Percentiles rank a stretch among this genome's conserved stretches.
Conservation (phyloP, 2,329 filamentous ascomycete genomes). For the Talaromyces sp. region DNA sequence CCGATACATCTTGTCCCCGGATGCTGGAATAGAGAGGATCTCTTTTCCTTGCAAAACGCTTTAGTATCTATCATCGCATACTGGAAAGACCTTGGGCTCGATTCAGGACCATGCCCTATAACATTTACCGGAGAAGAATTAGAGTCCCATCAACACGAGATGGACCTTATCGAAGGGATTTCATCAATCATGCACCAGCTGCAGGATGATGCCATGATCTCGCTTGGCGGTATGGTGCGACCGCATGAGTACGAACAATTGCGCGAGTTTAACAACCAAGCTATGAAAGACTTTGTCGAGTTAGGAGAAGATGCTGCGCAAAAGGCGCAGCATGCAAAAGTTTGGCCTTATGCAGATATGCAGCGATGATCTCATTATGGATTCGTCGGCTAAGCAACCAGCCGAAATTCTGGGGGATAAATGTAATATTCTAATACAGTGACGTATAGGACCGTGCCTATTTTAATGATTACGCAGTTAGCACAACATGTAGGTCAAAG, state of each 20-base stretch:
- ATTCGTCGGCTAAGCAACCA: too few relatives aligned
- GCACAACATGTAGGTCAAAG: too few relatives aligned
- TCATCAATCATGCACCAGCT: conserved; percentile 14
- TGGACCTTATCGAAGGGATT: conserved; percentile 14
- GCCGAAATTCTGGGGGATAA: too few relatives aligned
- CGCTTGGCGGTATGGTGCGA: conserved; percentile 16
- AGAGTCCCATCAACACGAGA: conserved; percentile 12
- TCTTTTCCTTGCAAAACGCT: conserved; percentile 17
- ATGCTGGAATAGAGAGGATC: conserved; percentile 16
- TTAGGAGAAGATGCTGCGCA: conserved; percentile 12
- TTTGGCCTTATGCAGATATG: neutral
- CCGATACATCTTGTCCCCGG: conserved; percentile 12
- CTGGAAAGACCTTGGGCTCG: conserved; percentile 10
- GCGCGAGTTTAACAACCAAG: conserved; percentile 11
- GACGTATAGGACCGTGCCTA: too few relatives aligned
- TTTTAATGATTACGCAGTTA: too few relatives aligned
- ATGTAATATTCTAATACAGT: too few relatives aligned
- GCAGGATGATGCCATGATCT: conserved; percentile 14
- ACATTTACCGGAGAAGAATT: conserved; percentile 13
- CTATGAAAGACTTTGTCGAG: conserved; percentile 14
- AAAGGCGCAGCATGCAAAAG: conserved; percentile 14
- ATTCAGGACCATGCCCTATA: conserved; percentile 9
- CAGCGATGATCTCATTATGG: neutral
- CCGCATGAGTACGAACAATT: conserved; percentile 13
- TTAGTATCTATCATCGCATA: conserved; percentile 13